Conservation (phyloP, 2,329 filamentous ascomycete species). For the Blastomyces silverae region DNA sequence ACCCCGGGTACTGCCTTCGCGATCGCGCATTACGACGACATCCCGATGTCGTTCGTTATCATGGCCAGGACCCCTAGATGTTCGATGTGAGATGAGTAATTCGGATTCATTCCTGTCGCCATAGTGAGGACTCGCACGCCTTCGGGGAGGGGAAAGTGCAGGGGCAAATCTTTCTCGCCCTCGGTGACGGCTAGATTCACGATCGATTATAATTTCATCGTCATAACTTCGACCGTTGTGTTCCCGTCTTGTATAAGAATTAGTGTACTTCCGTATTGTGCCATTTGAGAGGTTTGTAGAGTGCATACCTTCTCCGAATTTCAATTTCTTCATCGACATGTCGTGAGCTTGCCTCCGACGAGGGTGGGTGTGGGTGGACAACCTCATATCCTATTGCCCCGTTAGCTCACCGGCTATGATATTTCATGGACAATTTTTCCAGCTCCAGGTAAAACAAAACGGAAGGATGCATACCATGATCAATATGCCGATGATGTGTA, state of each 20-base stretch:
- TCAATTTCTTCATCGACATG: constrained; percentile 50
- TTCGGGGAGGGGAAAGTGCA: constrained; percentile 40
- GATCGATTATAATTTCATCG: constrained; percentile 54
- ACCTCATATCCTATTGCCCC: constrained; percentile 25
- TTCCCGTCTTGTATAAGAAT: constrained; percentile 33
- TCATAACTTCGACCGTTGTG: constrained; percentile 49
- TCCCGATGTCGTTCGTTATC: constrained; percentile 27
- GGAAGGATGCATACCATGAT: constrained; percentile 57
- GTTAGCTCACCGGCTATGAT: not conserved
- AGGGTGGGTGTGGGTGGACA: constrained; percentile 27
- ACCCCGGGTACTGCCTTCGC: constrained; percentile 16
- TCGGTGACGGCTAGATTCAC: constrained; percentile 30
- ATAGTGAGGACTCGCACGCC: constrained; percentile 23
- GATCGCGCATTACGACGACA: constrained; percentile 21
- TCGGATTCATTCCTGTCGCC: constrained; percentile 22
- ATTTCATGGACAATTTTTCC: not conserved
- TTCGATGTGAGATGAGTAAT: constrained; percentile 22
- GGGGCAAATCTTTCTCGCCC: constrained; percentile 37
- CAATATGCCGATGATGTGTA: constrained; percentile 78
- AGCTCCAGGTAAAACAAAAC: not conserved
- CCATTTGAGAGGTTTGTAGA: constrained; percentile 23
- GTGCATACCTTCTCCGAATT: constrained; percentile 47
- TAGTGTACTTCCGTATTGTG: constrained; percentile 34
- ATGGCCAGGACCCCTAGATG: constrained; percentile 24
- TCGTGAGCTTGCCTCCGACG: constrained; percentile 27